A percentile compares a stretch with the other conserved stretches of the same genome.
Conservation (phyloP, 129 eudicot genomes). For the Silybum marianum region DNA sequence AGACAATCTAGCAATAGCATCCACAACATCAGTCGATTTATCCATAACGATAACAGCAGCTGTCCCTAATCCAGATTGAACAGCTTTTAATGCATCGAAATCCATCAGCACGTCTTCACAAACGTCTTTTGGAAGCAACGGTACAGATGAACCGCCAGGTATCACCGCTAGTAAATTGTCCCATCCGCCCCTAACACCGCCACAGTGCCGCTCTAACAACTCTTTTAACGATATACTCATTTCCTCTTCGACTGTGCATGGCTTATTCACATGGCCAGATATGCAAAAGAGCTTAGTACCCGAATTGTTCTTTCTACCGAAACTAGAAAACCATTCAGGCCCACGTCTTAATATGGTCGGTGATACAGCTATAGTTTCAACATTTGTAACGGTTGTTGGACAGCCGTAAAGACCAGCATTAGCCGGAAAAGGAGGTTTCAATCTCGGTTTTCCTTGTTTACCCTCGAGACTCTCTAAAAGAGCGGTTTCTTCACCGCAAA, state of each 20-base stretch:
- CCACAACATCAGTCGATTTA: constrained; percentile 89
- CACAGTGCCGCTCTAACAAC: constrained; percentile 87
- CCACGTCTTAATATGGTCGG: constrained; percentile 91
- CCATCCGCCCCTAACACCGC: constrained; percentile 97
- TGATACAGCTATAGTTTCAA: constrained; percentile 95
- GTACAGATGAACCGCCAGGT: constrained; percentile 94
- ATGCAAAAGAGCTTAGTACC: constrained; percentile 87
- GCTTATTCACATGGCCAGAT: constrained; percentile 95
- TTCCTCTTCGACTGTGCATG: constrained; percentile 95
- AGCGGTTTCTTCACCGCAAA: constrained; percentile 97
- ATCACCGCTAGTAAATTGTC: constrained; percentile 86
- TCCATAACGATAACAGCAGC: constrained; percentile 98
- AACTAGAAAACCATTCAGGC: constrained; percentile 96
- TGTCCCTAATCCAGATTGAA: constrained; percentile 87
- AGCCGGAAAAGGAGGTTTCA: constrained; percentile 98
- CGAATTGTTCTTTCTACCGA: constrained; percentile 86
- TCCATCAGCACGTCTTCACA: constrained; percentile 94
- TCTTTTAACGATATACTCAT: constrained; percentile 95
- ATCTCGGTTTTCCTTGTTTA: constrained; percentile 90
- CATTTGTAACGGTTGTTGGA: constrained; percentile 94
- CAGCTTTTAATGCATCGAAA: constrained; percentile 92
- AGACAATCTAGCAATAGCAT: constrained; percentile 86
- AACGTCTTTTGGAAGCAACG: constrained; percentile 66
- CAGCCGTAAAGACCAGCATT: constrained; percentile 88
- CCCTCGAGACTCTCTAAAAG: constrained; percentile 95